Evolutionary conservation across 257 asterid genomes (phyloP), one percentile per base, ranked within the genome.

Genomic region (Scutellaria baicalensis): DNA sequence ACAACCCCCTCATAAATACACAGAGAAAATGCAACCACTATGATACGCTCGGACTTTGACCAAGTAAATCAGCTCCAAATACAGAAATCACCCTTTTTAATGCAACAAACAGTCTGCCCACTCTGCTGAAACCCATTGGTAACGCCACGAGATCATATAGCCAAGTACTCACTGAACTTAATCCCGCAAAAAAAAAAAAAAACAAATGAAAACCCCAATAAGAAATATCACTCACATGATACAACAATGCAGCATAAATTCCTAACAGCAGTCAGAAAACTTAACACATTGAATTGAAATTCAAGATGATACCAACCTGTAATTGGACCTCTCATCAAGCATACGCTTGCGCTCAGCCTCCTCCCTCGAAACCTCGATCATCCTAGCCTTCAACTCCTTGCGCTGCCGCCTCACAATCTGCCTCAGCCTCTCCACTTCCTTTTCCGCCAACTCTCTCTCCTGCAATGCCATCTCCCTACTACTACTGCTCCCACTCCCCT

Each of bases 371-470:
- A 94, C 96, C 87, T 94, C 97, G 66, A 91, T 56, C 96, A 94
- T 94, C 86, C 88, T 86, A 13, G 89, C 83, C 82, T 94, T 94
- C 81, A 94, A 77, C 84, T 91, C 97, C 88, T 89, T 94, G 35
- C 99, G 80, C 81, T 94, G 97, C 69, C 96, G 87, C 84, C 97
- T 84, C 76, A 91, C 87, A 64, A 85, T 77, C 86, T 91, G 97
- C 85, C 99, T 86, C 84, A 94, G 76, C 85, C 90, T 94, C 80
- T 94, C 99, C 64, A 91, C 97, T 75, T 91, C 99, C 85, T 91
- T 91, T 88, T 94, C 97, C 45, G 99, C 99, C 84, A 79, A 17
- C 58, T 94, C 97, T 66, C 97, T 88, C 83, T 94, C 99, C 82
- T 82, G 95, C 86, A 94, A 85, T 9, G 96, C 97, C 76, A 74